Evolutionary conservation across 108 stramenopile genomes (phyloP).

Genomic region (Bacterosira constricta): DNA sequence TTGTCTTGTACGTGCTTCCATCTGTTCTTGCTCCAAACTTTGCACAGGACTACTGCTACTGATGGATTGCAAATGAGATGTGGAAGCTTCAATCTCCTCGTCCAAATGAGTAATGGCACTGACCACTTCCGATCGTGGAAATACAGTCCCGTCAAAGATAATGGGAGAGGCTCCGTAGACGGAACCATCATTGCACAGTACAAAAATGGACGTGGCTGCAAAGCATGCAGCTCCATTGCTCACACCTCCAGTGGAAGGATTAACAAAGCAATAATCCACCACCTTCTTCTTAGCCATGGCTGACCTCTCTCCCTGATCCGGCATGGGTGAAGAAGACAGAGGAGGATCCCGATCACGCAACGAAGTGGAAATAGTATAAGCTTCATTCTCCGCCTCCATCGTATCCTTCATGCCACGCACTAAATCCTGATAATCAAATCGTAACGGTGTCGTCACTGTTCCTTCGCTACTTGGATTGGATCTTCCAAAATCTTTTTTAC

Average conservation of each 20-base stretch:
- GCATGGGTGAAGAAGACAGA: too few relatives aligned
- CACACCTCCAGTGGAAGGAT: background rate
- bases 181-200: conserved; percentile 57
- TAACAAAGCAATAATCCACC: conserved; percentile 43
- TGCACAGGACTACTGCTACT: background rate
- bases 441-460: conserved; percentile 44
- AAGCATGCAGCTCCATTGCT: conserved; percentile 8
- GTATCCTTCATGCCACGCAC: conserved; percentile 18
- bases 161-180: conserved; percentile 69
- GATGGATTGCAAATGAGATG: background rate
- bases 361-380: conserved; percentile 13
- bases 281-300: background rate
- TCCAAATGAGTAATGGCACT: conserved; percentile 29
- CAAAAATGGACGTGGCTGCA: conserved; percentile 51
- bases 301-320: too few relatives aligned
- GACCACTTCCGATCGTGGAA: conserved; percentile 46
- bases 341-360: background rate
- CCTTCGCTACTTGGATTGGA: conserved; percentile 17
- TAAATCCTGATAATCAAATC: conserved; percentile 25
- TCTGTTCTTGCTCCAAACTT: conserved; percentile 27
- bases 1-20: conserved; percentile 34
- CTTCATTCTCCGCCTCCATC: conserved; percentile 30
- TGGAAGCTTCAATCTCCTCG: conserved; percentile 38
- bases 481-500: background rate
- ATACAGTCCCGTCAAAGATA: conserved; percentile 67